These are phyloP conservation scores for Cordia subcordata DNA, from an alignment of 257 asterid genomes.

Conservation along the genomic window DNA sequence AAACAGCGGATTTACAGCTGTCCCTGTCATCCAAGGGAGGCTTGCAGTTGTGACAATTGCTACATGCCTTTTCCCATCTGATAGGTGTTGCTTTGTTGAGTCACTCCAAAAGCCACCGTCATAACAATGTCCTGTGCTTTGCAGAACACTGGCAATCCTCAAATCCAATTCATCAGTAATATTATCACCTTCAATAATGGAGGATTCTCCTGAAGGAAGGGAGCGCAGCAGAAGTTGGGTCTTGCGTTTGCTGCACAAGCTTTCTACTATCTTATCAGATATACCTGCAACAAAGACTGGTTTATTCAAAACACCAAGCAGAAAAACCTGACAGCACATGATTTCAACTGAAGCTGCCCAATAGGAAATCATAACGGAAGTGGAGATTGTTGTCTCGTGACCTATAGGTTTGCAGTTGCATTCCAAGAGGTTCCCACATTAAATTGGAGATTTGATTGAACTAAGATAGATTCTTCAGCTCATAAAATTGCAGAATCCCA, in stretches of 20 bases:
- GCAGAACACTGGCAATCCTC: constrained; percentile 90
- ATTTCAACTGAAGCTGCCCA: not conserved
- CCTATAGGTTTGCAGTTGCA: too few relatives aligned
- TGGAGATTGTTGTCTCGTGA: too few relatives aligned
- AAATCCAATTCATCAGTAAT: constrained; percentile 70
- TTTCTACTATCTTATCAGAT: constrained; percentile 91
- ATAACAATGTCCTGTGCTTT: constrained; percentile 86
- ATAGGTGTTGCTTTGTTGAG: constrained; percentile 36
- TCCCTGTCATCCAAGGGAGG: constrained; percentile 99
- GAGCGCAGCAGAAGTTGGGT: constrained; percentile 57
- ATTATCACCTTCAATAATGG: constrained; percentile 60
- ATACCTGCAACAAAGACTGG: constrained; percentile 46
- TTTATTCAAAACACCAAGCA: not conserved
- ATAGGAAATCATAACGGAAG: too few relatives aligned
- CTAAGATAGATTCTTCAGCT: too few relatives aligned
- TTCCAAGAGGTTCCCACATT: too few relatives aligned
- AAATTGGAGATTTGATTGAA: too few relatives aligned
- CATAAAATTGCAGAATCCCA: too few relatives aligned
- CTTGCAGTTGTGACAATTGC: constrained; percentile 99
- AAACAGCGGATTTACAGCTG: constrained; percentile 95
- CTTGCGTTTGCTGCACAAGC: constrained; percentile 80
- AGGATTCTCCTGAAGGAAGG: constrained; percentile 60
- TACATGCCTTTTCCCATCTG: constrained; percentile 77
- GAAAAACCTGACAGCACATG: not conserved
- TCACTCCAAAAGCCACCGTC: constrained; percentile 93